Evolutionary conservation across 148 eudicot genomes (phyloP).

Genomic region (Chenopodium suecicum): DNA sequence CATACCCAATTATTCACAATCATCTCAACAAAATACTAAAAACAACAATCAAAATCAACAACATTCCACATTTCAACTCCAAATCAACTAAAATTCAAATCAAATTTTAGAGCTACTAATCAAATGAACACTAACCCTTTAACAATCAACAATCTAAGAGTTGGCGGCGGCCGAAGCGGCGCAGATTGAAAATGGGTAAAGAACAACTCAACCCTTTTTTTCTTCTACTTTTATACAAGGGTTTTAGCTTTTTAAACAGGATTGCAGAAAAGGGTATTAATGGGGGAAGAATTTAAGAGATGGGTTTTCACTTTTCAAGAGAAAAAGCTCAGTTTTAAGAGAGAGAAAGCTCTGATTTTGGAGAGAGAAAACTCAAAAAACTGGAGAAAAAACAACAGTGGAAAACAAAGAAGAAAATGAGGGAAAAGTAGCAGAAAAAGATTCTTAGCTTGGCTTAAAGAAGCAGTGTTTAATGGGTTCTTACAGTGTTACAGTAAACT

Average conservation of each 20-base stretch:
- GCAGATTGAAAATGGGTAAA: neutral
- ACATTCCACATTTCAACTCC: neutral
- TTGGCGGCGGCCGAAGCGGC: too few species aligned
- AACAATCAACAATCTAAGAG: neutral
- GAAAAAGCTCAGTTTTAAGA: neutral
- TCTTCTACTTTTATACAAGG: neutral
- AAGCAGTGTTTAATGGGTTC: neutral
- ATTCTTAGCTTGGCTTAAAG: constrained; percentile 24
- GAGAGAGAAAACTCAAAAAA: too few species aligned
- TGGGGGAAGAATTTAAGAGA: constrained; percentile 1
- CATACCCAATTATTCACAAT: too few species aligned
- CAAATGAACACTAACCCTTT: neutral
- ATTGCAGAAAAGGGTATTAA: neutral
- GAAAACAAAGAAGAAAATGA: too few species aligned
- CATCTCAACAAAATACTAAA: too few species aligned
- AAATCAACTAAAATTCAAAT: neutral
- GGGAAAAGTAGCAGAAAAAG: constrained; percentile 32
- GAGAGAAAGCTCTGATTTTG: neutral
- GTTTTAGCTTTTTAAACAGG: neutral
- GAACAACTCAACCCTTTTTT: too few species aligned
- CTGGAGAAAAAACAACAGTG: too few species aligned
- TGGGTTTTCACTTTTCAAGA: neutral
- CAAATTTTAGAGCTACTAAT: neutral
- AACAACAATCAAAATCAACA: neutral
- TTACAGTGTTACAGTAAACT: neutral